phyloP scores from a whole-genome alignment of 306 rosid genomes.

The Betula pendula region DNA sequence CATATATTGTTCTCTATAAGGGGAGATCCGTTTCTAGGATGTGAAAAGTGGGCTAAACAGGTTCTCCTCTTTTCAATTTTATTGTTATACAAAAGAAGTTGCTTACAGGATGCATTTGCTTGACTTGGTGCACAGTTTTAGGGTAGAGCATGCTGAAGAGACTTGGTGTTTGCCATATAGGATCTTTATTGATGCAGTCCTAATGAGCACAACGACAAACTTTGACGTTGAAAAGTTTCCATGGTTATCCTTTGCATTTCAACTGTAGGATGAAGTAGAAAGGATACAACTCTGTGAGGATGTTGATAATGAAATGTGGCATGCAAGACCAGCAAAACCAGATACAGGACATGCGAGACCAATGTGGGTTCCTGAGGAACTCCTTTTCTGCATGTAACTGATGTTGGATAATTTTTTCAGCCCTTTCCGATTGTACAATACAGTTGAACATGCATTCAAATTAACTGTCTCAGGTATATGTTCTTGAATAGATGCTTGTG shows the following conservation, averaged over 20 bases:
- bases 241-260: neutral
- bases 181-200: neutral
- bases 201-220: neutral
- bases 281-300: neutral
- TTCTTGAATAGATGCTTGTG: neutral
- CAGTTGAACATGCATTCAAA: neutral
- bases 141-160: neutral
- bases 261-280: neutral
- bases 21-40: neutral
- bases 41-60: neutral
- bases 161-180: neutral
- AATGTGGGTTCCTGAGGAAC: neutral
- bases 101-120: neutral
- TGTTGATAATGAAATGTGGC: neutral
- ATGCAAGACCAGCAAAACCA: neutral
- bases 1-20: neutral
- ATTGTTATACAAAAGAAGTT: neutral
- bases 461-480: neutral
- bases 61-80: neutral
- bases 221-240: neutral
- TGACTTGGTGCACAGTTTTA: neutral
- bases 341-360: neutral
- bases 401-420: neutral
- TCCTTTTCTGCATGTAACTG: neutral
- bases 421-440: neutral